Conservation (phyloP, 768 basidiomycete genomes). For the Xerocomellus intermedius region DNA sequence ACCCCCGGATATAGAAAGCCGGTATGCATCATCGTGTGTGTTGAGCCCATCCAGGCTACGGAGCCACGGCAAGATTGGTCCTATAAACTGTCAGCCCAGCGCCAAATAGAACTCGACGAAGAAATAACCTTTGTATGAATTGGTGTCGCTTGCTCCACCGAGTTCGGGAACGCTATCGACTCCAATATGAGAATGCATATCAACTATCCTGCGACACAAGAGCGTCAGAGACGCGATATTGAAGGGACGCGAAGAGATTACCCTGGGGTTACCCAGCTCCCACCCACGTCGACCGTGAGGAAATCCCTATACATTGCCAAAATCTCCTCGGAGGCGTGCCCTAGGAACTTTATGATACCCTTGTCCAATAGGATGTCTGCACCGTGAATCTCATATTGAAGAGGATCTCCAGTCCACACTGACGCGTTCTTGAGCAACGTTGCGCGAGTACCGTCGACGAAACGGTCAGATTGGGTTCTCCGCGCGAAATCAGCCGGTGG, state of each 20-base stretch:
- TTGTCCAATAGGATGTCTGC: slow-evolving; percentile 42
- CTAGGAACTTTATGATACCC: slow-evolving; percentile 36
- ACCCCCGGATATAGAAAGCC: slow-evolving; percentile 79
- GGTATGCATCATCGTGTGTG: slow-evolving; percentile 77
- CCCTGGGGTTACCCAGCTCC: slow-evolving; percentile 72
- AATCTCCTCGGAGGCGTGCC: slow-evolving; percentile 42
- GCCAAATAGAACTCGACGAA: neutral
- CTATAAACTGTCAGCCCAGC: slow-evolving; percentile 9
- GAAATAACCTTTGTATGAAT: slow-evolving; percentile 51
- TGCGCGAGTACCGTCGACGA: slow-evolving; percentile 37
- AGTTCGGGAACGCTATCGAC: slow-evolving; percentile 59
- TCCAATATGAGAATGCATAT: slow-evolving; percentile 81
- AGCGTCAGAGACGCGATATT: slow-evolving; percentile 35
- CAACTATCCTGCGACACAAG: slow-evolving; percentile 43
- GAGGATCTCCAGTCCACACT: slow-evolving; percentile 49
- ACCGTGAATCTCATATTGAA: slow-evolving; percentile 36
- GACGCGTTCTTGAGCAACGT: slow-evolving; percentile 48
- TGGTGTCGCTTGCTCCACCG: slow-evolving; percentile 52
- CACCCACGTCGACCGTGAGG: slow-evolving; percentile 56
- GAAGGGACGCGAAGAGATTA: slow-evolving; percentile 32
- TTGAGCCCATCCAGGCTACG: slow-evolving; percentile 83
- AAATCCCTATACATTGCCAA: slow-evolving; percentile 42
- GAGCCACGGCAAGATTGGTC: slow-evolving; percentile 74
- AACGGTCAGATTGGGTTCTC: slow-evolving; percentile 39
- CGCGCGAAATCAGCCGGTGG: slow-evolving; percentile 35